phyloP scores from a whole-genome alignment of 345 rosid species.

The Melastoma malabathricum region DNA sequence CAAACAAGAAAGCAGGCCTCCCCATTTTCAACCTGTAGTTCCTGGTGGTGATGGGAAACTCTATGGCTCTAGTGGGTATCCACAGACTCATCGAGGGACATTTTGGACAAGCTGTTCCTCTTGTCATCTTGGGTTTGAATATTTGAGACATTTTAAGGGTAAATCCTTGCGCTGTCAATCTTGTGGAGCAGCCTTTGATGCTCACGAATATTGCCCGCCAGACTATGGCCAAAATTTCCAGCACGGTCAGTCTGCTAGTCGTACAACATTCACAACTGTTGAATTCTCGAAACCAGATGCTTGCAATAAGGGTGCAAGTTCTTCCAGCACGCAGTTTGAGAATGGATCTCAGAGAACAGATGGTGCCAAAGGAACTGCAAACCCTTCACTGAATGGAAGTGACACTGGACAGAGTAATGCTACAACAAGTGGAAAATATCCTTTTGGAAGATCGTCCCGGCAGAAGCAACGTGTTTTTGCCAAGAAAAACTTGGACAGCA shows the following conservation, averaged over 20 bases:
- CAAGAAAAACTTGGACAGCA: constrained; percentile 16
- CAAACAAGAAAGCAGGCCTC: constrained; percentile 7
- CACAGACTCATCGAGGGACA: constrained; percentile 17
- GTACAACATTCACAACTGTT: constrained; percentile 20
- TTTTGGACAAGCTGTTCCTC: constrained; percentile 59
- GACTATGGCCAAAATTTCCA: constrained; percentile 9
- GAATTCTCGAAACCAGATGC: constrained; percentile 14
- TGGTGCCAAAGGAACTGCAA: neutral
- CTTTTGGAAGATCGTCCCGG: constrained; percentile 39
- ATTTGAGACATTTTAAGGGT: constrained; percentile 19
- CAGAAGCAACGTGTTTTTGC: constrained; percentile 27
- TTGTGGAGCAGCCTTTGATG: constrained; percentile 38
- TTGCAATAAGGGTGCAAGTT: too few species aligned
- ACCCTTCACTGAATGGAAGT: constrained; percentile 12
- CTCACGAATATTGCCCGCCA: constrained; percentile 24
- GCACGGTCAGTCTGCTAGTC: neutral
- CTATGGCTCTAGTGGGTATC: constrained; percentile 5
- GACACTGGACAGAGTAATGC: constrained; percentile 11
- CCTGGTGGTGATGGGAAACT: too few species aligned
- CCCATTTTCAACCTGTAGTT: constrained; percentile 13
- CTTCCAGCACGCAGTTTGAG: too few species aligned
- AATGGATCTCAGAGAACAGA: too few species aligned
- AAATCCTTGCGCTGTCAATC: constrained; percentile 32
- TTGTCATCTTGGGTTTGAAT: constrained; percentile 37
- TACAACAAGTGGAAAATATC: constrained; percentile 7